Evolutionary conservation across 441 rosid genomes (phyloP).

Genomic region (Hura crepitans): DNA sequence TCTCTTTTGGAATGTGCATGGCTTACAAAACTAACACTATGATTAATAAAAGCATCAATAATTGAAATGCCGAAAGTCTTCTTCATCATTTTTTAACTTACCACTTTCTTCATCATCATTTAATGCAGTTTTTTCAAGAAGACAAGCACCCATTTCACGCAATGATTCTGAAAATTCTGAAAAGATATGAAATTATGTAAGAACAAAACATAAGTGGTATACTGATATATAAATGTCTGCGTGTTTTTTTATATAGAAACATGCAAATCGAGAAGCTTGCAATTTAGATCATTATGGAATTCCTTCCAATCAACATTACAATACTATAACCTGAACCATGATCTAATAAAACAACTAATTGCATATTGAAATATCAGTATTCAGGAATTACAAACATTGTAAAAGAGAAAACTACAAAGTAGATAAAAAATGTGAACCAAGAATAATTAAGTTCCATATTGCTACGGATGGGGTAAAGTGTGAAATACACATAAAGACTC

Average conservation of each 20-base stretch:
- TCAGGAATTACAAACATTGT: not conserved
- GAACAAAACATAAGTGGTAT: not conserved
- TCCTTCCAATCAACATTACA: not conserved
- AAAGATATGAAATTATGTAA: conserved; percentile 17
- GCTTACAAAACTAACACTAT: not conserved
- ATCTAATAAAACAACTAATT: not conserved
- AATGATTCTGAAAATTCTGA: conserved; percentile 92
- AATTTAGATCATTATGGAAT: not conserved
- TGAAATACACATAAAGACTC: not conserved
- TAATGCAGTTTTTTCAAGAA: conserved; percentile 62
- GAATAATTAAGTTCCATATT: not conserved
- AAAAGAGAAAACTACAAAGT: not conserved
- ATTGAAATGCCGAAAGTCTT: not conserved
- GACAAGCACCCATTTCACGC: conserved; percentile 91
- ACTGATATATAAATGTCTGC: too few species aligned
- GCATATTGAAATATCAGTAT: not conserved
- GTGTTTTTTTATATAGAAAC: too few species aligned
- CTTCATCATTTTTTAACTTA: conserved; percentile 38
- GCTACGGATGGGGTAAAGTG: not conserved
- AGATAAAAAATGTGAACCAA: not conserved
- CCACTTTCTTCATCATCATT: conserved; percentile 71
- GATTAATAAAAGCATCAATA: not conserved
- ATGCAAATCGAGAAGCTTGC: not conserved
- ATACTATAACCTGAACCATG: not conserved
- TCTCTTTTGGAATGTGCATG: too few species aligned